Base-by-base conservation (phyloP, 768 basidiomycete genomes). In the Lactarius pseudohatsudake region DNA sequence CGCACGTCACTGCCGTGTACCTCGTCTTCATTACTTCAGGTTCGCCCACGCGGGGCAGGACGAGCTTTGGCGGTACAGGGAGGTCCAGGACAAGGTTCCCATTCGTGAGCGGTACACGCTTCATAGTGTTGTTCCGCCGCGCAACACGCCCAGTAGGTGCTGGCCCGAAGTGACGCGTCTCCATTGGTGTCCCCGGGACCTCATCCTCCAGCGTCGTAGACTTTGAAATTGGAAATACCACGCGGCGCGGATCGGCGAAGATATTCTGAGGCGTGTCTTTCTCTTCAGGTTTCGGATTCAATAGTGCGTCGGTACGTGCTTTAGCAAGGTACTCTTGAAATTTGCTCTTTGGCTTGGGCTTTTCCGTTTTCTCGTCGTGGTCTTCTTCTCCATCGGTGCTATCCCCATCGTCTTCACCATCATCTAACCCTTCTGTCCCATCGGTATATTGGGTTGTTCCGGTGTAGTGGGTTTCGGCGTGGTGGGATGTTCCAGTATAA, bases 1-100 rank as follows among this genome's bases (percentile, higher is more conserved):
- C 94, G 75, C 94, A 94, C 11, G 94, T 97, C 6, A 96, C 90
- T 0, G 93, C 94, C 6, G 95, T 94, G 75, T 89, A 94, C 65
- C 91, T 81, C 28, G 87, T 85, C 73, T 85, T 83, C 70, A 80
- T 86, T 74, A 88, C 91, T 76, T 95, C 92, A 55, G 85, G 81
- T 71, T 89, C 84, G 64, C 89, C 85, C 56, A 82, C 77, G 72
- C 90, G 76, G 36, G 91, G 89, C 65, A 97, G 76, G 22, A 94
- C 85, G 47, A 98, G 81, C 72, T 89, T 90, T 3, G 91, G 87
- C 8, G 96, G 96, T 2, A 97, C 91, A 57, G 85, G 82, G 64
- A 95, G 79, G 70, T 95, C 88, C 18, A 95, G 80, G 18, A 96
- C 92, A 54, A 96, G 82, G 75, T 97, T 93, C 9, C 96, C 96